Evolutionary conservation across 352 stramenopile species (phyloP).

Genomic region (Globisporangium radiosum): DNA sequence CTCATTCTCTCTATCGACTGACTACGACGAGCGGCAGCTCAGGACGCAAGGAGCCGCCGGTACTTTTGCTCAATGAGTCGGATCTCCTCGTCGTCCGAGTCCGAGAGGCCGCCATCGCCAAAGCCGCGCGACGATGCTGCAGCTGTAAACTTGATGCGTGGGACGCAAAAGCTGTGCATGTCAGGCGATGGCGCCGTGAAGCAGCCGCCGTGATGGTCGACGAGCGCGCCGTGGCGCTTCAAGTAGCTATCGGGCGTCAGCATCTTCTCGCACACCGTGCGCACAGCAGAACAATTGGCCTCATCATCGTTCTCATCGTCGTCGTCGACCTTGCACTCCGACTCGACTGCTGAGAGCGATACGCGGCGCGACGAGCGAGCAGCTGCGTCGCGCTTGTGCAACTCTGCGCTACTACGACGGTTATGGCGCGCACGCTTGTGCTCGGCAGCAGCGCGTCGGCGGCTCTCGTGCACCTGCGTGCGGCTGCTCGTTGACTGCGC

Average conservation of each 20-base stretch:
- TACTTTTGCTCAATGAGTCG: constrained; percentile 77
- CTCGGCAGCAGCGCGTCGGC: too few relatives aligned
- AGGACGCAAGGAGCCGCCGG: constrained; percentile 32
- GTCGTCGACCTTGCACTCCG: neutral
- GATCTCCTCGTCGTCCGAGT: constrained; percentile 74
- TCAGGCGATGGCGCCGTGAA: constrained; percentile 41
- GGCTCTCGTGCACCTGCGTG: neutral
- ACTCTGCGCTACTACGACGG: neutral
- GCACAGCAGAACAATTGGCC: neutral
- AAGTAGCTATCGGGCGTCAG: constrained; percentile 42
- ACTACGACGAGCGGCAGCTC: constrained; percentile 2
- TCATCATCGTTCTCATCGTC: constrained; percentile 13
- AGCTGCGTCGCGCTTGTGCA: neutral
- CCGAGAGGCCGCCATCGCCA: constrained; percentile 17
- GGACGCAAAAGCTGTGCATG: constrained; percentile 71
- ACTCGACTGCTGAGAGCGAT: neutral
- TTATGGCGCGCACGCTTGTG: neutral
- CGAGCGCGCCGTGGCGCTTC: constrained; percentile 32
- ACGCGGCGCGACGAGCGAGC: neutral
- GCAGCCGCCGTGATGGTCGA: constrained; percentile 43
- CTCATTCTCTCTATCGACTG: too few relatives aligned
- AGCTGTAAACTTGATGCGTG: constrained; percentile 58
- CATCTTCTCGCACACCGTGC: constrained; percentile 17
- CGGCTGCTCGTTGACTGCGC: neutral
- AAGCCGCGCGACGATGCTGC: constrained; percentile 12